A percentile compares a stretch with the other conserved stretches of the same genome.
These are phyloP conservation scores for Xylona heveae DNA, from an alignment of 495 filamentous ascomycete species.

Conservation along the genomic window DNA sequence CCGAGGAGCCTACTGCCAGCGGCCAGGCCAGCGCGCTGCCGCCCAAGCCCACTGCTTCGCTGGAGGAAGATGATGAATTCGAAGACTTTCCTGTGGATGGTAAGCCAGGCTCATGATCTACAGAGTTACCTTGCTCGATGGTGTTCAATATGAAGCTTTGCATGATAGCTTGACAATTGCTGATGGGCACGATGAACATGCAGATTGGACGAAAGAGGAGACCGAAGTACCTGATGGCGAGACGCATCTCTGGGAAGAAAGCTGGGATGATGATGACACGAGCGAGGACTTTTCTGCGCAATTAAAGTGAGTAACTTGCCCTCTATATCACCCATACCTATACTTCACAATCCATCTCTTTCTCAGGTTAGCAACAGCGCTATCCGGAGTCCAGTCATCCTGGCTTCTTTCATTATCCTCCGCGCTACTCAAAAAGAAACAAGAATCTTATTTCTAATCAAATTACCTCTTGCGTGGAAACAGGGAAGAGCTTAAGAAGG, in stretches of 20 bases:
- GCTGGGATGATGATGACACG: conserved; percentile 98
- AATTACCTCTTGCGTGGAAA: neutral
- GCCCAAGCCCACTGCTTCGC: conserved; percentile 38
- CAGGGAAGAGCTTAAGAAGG: conserved; percentile 94
- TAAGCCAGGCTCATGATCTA: conserved; percentile 22
- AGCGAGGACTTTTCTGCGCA: conserved; percentile 91
- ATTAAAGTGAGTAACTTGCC: conserved; percentile 47
- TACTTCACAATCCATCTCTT: too few relatives aligned
- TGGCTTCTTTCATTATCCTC: too few relatives aligned
- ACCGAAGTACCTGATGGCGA: conserved; percentile 52
- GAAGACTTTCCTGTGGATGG: conserved; percentile 97
- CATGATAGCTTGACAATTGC: too few relatives aligned
- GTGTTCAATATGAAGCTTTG: too few relatives aligned
- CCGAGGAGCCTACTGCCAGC: conserved; percentile 18
- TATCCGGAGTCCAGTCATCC: too few relatives aligned
- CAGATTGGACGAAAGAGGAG: conserved; percentile 79
- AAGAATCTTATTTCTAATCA: too few relatives aligned
- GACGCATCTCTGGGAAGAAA: conserved; percentile 94
- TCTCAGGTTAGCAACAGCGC: too few relatives aligned
- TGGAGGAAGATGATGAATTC: conserved; percentile 97
- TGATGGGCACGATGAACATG: too few relatives aligned
- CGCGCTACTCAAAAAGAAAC: too few relatives aligned
- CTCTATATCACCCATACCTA: neutral
- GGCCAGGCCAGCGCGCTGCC: conserved; percentile 17
- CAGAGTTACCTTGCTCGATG: too few relatives aligned